Evolutionary conservation across 371 early-diverging fungal species (phyloP), one percentile per base, ranked within the genome.

Genomic region (Polyrhizophydium stewartii): DNA sequence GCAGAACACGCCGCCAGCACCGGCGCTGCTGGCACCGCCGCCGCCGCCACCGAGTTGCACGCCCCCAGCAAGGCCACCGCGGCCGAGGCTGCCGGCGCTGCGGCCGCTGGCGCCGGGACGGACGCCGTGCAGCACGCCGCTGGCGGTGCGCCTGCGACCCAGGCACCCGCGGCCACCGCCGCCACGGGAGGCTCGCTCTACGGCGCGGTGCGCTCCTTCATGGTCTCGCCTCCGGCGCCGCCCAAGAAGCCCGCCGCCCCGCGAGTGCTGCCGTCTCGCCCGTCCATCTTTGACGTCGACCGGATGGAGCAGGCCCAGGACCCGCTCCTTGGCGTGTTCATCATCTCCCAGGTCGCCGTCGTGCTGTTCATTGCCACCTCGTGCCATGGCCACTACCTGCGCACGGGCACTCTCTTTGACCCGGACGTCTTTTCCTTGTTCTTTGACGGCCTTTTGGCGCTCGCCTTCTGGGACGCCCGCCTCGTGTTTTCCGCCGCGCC

Each of bases 311-410:
- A 19, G 45, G 2, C 19, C 5, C 45, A 45, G 10, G 5, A 5
- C 10, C 13, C 13, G 19, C 25, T 53, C n/a, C 5, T 53, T 6
- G 53, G 53, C 25, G 9, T 53, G 10, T 6, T 32, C 32, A 31
- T 53, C n/a, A 6, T 53, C 9, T 17, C 30, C 10, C 53, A 53
- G 25, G 53, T 53, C 10, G 3, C 10, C n/a, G 3, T 31, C 13
- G 30, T 53, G 53, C 30, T 35, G 9, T 53, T 53, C 35, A 53
- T 53, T 30, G 35, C 24, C 30, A n/a, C n/a, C 9, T 53, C 53
- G 3, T 5, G 2, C n/a, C 53, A 53, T n/a, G 53, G 13, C n/a
- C 53, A 53, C 35, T 53, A n/a, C 10, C 16, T 30, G 12, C 53
- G 32, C n/a, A 19, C 19, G 10, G 53, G 53, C 19, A 53, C 53